These are phyloP conservation scores for Acephala macrosclerotiorum DNA, from an alignment of 2,329 filamentous ascomycete genomes.

Conservation along the genomic window DNA sequence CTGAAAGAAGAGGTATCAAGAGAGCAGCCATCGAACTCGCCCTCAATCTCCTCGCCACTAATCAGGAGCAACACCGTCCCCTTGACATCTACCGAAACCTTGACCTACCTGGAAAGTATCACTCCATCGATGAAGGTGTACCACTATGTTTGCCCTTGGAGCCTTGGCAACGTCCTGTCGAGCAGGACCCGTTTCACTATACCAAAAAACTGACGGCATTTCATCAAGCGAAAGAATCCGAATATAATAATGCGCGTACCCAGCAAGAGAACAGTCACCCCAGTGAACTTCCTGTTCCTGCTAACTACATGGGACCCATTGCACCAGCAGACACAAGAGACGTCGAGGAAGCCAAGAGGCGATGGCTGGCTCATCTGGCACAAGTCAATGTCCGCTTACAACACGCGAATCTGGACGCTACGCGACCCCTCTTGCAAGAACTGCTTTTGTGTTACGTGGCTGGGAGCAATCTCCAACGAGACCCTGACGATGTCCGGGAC, in stretches of 20 bases:
- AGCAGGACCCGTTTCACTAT: constrained; percentile 37
- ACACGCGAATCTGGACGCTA: constrained; percentile 16
- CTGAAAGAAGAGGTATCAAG: constrained; percentile 39
- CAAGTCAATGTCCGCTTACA: constrained; percentile 9
- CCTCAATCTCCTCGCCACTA: constrained; percentile 38
- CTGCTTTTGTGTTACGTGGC: constrained; percentile 20
- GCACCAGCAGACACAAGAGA: constrained; percentile 19
- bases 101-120: constrained; percentile 25
- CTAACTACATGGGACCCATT: constrained; percentile 38
- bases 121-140: constrained; percentile 28
- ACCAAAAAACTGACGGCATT: constrained; percentile 36
- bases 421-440: constrained; percentile 29
- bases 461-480: not conserved
- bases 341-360: constrained; percentile 20
- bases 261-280: constrained; percentile 8
- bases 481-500: constrained; percentile 7
- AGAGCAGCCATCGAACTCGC: constrained; percentile 39
- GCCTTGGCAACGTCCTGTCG: constrained; percentile 35
- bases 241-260: constrained; percentile 27
- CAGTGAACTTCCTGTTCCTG: constrained; percentile 25
- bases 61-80: constrained; percentile 41
- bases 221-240: constrained; percentile 32
- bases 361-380: constrained; percentile 15
- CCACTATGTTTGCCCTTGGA: constrained; percentile 36
- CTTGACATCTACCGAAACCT: constrained; percentile 37